Conservation (phyloP, 2,329 filamentous ascomycete species). For the Diplodia seriata region DNA sequence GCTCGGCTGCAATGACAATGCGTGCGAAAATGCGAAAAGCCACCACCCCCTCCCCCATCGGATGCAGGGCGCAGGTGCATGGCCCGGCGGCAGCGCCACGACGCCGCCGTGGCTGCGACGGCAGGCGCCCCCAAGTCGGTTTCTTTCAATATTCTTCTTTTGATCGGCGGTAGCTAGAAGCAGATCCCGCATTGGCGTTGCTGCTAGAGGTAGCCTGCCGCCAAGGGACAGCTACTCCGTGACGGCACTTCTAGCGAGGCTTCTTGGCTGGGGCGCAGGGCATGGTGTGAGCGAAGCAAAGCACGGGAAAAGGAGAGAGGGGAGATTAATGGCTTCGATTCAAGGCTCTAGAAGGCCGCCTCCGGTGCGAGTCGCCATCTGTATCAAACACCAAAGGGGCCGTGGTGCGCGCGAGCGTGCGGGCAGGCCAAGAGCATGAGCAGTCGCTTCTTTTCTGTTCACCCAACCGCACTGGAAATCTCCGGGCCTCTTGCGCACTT, state of each 20-base stretch:
- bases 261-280: not conserved
- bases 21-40: not conserved
- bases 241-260: not conserved
- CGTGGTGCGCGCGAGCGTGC: not conserved
- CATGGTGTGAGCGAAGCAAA: not conserved
- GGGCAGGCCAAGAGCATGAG: not conserved
- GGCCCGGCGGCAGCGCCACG: not conserved
- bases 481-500: not conserved
- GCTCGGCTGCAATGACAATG: not conserved
- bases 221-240: not conserved
- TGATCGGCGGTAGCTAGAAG: not conserved
- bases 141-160: not conserved
- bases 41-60: not conserved
- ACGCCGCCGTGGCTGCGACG: not conserved
- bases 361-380: not conserved
- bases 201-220: not conserved
- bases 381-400: not conserved
- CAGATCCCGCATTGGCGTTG: not conserved
- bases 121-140: not conserved
- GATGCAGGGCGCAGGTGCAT: not conserved
- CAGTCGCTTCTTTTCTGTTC: not conserved
- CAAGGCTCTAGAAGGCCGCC: not conserved
- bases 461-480: not conserved
- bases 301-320: not conserved
- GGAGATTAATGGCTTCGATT: conserved; percentile 3